Conservation (phyloP, 805 yeast species). For the Barnettozyma californica region DNA sequence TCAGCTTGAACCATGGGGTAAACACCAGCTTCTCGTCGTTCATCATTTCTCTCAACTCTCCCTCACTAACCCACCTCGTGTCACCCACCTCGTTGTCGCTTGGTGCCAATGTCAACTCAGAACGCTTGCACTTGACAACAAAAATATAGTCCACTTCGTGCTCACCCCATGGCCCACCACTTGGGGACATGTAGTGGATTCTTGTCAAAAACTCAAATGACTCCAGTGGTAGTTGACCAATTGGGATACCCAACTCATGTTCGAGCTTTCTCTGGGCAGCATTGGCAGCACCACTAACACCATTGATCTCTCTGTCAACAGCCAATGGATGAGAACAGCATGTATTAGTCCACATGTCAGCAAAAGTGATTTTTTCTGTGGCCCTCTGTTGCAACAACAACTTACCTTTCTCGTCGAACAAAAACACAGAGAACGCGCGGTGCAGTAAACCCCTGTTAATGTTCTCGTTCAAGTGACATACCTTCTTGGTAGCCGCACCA, state of each 20-base stretch:
- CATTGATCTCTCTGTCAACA: constrained; percentile 61
- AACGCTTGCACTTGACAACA: constrained; percentile 43
- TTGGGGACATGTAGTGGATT: constrained; percentile 90
- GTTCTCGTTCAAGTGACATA: constrained; percentile 83
- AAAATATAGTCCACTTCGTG: constrained; percentile 96
- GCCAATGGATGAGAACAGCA: constrained; percentile 98
- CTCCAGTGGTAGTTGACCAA: constrained; percentile 52
- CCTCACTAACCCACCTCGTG: constrained; percentile 62
- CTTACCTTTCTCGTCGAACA: constrained; percentile 72
- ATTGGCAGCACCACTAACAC: constrained; percentile 70
- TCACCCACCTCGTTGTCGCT: constrained; percentile 87
- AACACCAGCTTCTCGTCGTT: constrained; percentile 58
- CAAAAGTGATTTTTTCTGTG: constrained; percentile 92
- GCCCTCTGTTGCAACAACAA: constrained; percentile 93
- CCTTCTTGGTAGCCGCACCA: constrained; percentile 91
- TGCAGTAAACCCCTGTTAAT: constrained; percentile 84
- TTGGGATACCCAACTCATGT: constrained; percentile 86
- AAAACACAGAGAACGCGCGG: constrained; percentile 93
- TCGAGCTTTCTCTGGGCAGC: constrained; percentile 92
- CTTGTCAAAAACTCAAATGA: constrained; percentile 81
- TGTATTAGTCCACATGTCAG: constrained; percentile 97
- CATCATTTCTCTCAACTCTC: constrained; percentile 73
- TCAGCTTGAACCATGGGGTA: constrained; percentile 98
- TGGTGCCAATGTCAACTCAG: constrained; percentile 46
- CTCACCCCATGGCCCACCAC: constrained; percentile 88